These are phyloP conservation scores for Tetraselmis striata DNA, from an alignment of 139 green algal genomes.

Conservation along the genomic window DNA sequence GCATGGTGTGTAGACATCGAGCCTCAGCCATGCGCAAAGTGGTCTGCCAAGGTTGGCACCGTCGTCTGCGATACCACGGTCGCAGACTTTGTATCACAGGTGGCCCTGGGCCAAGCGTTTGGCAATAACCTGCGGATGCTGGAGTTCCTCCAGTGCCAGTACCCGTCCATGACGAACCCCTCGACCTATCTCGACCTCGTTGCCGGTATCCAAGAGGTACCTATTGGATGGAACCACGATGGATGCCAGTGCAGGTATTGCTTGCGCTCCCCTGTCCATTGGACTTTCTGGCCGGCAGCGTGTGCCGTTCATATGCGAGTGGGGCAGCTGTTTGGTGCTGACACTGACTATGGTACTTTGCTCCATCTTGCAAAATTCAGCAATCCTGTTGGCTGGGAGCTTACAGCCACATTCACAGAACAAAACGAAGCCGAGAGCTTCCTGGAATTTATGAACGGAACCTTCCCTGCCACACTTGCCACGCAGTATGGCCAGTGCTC, in stretches of 20 bases:
- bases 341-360: too few species aligned
- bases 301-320: too few species aligned
- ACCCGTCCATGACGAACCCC: not conserved
- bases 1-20: not conserved
- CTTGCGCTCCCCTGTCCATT: too few species aligned
- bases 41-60: not conserved
- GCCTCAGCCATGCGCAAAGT: not conserved
- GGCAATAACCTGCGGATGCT: not conserved
- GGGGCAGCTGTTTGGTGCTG: too few species aligned
- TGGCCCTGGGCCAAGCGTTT: too few species aligned
- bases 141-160: not conserved
- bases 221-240: not conserved
- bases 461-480: not conserved
- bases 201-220: not conserved
- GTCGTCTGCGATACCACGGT: not conserved
- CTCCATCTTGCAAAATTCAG: too few species aligned
- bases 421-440: not conserved
- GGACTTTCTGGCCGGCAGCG: too few species aligned
- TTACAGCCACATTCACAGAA: not conserved
- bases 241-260: not conserved
- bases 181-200: not conserved
- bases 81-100: not conserved
- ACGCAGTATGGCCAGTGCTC: not conserved
- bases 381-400: too few species aligned
- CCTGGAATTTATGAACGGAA: not conserved